Evolutionary conservation across 495 filamentous ascomycete species (phyloP).

Genomic region (Podospora tetraspora): DNA sequence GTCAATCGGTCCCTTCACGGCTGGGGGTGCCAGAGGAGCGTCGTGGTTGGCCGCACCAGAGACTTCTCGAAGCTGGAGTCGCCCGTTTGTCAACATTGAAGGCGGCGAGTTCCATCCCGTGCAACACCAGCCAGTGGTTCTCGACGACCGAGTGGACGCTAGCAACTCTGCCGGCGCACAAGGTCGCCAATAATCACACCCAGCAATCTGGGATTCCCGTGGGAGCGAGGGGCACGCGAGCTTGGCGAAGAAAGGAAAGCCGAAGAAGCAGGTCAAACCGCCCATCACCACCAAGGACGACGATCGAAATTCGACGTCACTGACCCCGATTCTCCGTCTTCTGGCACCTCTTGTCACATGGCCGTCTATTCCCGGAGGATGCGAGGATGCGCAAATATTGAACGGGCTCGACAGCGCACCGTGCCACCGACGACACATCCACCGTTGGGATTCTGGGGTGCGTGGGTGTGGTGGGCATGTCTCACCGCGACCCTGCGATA

Average conservation of each 20-base stretch:
- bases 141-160: slow-evolving; percentile 4
- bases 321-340: background rate
- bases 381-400: background rate
- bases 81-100: slow-evolving; percentile 4
- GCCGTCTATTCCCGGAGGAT: background rate
- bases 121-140: slow-evolving; percentile 14
- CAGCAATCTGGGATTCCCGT: slow-evolving; percentile 19
- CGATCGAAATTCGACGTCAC: slow-evolving; percentile 1
- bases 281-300: background rate
- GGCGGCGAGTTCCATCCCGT: slow-evolving; percentile 6
- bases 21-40: slow-evolving; percentile 6
- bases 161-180: slow-evolving; percentile 18
- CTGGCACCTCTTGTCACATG: background rate
- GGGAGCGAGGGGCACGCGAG: background rate
- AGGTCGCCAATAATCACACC: slow-evolving; percentile 23
- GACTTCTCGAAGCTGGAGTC: slow-evolving; percentile 19
- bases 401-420: background rate
- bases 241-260: background rate
- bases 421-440: background rate
- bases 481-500: slow-evolving; percentile 4
- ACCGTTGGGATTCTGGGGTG: background rate
- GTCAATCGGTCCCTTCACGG: slow-evolving; percentile 1
- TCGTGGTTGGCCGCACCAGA: slow-evolving; percentile 7
- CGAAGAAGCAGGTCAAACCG: background rate
- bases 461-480: background rate